Conservation (phyloP, 2,329 filamentous ascomycete genomes). For the Fusarium buharicum region DNA sequence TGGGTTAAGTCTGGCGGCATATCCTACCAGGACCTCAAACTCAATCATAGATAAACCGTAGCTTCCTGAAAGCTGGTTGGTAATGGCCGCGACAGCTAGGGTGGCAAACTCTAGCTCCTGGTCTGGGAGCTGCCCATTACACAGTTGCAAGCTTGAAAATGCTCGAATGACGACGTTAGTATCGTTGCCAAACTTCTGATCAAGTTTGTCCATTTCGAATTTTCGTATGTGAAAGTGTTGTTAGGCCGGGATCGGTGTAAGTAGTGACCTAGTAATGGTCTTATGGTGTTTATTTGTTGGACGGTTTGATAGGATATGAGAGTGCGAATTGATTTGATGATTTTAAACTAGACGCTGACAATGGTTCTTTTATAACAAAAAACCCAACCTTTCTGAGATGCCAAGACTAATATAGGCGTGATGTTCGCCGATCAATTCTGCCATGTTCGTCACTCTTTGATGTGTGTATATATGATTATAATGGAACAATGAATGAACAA, state of each 20-base stretch:
- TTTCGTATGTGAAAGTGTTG: not conserved
- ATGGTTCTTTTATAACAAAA: no score
- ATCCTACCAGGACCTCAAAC: not conserved
- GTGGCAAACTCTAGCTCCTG: not conserved
- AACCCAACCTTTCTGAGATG: no score
- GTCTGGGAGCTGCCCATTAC: rapidly evolving
- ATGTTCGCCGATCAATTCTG: no score
- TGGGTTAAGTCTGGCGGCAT: not conserved
- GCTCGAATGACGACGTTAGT: not conserved
- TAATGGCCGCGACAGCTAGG: not conserved
- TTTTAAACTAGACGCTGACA: no score
- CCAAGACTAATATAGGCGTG: no score
- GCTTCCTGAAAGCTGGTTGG: not conserved
- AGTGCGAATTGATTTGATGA: no score
- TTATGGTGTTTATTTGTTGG: not conserved
- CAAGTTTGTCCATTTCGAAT: not conserved
- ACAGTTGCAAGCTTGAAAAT: not conserved
- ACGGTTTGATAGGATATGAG: no score
- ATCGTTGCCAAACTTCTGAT: not conserved
- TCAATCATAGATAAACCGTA: not conserved
- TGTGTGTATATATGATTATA: no score
- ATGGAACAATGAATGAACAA: no score
- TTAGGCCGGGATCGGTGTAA: no score
- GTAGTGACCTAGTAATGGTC: not conserved
- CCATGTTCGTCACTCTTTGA: no score